Percentiles rank a stretch among this genome's conserved stretches.
phyloP scores from a whole-genome alignment of 1,284 basidiomycete species.

The Chalciporus sp. region DNA sequence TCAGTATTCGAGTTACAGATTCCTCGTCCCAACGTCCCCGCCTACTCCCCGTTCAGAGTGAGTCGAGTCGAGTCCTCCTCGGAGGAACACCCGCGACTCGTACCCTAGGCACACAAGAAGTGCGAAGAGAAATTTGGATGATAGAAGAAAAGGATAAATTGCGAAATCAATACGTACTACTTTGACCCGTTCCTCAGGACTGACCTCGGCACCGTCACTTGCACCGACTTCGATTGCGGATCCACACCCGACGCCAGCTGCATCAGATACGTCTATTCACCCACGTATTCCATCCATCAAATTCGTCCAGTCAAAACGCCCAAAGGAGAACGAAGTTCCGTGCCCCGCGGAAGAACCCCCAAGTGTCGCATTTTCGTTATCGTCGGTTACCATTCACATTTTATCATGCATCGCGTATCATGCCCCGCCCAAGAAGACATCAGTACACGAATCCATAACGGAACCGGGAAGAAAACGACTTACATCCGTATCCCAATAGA shows the following conservation, averaged over 20 bases:
- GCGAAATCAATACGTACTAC: conserved; percentile 22
- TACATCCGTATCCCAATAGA: conserved; percentile 47
- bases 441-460: background rate
- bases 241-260: conserved; percentile 40
- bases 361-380: background rate
- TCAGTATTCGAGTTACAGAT: background rate
- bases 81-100: background rate
- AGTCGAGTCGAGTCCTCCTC: background rate
- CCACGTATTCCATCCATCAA: conserved; percentile 7
- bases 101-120: no score
- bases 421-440: background rate
- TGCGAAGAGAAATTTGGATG: no score
- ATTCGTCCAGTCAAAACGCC: background rate
- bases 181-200: conserved; percentile 9
- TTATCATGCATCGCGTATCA: no score
- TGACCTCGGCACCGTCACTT: conserved; percentile 31
- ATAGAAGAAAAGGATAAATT: no score
- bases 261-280: conserved; percentile 34
- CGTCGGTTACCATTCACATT: background rate
- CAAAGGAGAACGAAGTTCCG: background rate
- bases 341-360: background rate
- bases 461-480: conserved; percentile 1
- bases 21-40: no score
- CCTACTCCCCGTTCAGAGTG: no score
- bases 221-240: conserved; percentile 25